Percentiles rank a stretch among this genome's conserved stretches.
Conservation (phyloP, 768 basidiomycete species). For the Phlebiopsis gigantea region DNA sequence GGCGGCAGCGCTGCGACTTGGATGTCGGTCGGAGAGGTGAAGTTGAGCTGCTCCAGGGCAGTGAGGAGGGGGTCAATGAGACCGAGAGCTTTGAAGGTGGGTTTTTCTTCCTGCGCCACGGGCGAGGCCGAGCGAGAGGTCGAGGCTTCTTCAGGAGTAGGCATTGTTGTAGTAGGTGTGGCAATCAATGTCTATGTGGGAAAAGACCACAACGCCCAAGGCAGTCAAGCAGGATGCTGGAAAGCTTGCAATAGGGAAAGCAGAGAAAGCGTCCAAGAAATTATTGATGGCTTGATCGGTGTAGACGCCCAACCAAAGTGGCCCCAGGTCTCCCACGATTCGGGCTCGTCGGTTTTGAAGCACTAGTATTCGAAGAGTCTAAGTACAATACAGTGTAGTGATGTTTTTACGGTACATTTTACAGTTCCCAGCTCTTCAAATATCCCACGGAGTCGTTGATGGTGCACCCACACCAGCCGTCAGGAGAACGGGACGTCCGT, state of each 20-base stretch:
- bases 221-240: not conserved
- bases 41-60: slow-evolving; percentile 76
- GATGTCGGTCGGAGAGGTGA: slow-evolving; percentile 86
- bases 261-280: not conserved
- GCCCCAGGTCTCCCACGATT: too few relatives aligned
- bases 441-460: slow-evolving; percentile 34
- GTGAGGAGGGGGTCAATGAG: slow-evolving; percentile 86
- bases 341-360: not conserved
- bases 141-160: slow-evolving; percentile 57
- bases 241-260: not conserved
- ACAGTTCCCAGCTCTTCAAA: slow-evolving; percentile 18
- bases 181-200: not conserved
- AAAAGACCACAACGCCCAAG: not conserved
- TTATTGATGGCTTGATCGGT: slow-evolving; percentile 4
- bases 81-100: slow-evolving; percentile 78
- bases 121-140: slow-evolving; percentile 31
- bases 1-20: slow-evolving; percentile 81
- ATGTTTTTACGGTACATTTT: not conserved
- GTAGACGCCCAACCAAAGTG: not conserved
- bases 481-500: slow-evolving; percentile 52
- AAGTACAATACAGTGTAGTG: not conserved
- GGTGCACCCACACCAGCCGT: slow-evolving; percentile 63
- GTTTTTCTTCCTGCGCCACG: slow-evolving; percentile 20
- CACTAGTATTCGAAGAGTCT: not conserved
- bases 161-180: slow-evolving; percentile 37